Evolutionary conservation across 495 filamentous ascomycete species (phyloP), one percentile per base, ranked within the genome.

Genomic region (Hyaloscypha hepaticicola): DNA sequence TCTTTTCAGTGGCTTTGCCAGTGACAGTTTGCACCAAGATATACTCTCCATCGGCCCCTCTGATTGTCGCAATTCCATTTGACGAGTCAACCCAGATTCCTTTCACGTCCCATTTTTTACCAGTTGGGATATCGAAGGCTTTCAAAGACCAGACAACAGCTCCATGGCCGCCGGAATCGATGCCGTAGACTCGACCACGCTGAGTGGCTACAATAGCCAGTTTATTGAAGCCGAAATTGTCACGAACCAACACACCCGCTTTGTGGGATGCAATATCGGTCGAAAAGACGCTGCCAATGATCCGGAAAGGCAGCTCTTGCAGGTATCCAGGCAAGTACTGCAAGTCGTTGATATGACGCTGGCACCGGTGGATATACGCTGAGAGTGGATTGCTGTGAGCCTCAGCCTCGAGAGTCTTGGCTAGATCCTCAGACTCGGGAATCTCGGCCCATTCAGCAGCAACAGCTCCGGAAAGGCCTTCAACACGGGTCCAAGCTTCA

Each of bases 181-280:
- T 79, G 8, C 87, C 89, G 63, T 90, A 90, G 8, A 98, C 74
- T 58, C 90, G 85, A 9, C 94, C 94, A 61, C 85, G 85, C 63
- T 86, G 81, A 8, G 94, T 97, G 7, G 91, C 93, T 51, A 96
- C 80, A 65, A 97, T 79, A 7, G 89, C 83, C 33, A 94, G 77
- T 74, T 96, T 96, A 64, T 87, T 84, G 72, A 96, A 90, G 28
- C 94, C 95, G 73, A 97, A 98, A 71, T 83, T 86, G 72, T 97
- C 91, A 14, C 88, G 78, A 14, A 80, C 78, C 33, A 88, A 77
- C 28, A 67, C 77, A 19, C 84, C 87, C 45, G 81, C 79, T 8
- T 73, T 72, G 5, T 66, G 66, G 9, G 73, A 73, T 1, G 51
- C 63, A 21, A 69, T 73, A 45, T 84, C 82, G 1, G 78, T 81